Conservation (phyloP, 306 rosid genomes). For the Erythrophleum fordii region DNA sequence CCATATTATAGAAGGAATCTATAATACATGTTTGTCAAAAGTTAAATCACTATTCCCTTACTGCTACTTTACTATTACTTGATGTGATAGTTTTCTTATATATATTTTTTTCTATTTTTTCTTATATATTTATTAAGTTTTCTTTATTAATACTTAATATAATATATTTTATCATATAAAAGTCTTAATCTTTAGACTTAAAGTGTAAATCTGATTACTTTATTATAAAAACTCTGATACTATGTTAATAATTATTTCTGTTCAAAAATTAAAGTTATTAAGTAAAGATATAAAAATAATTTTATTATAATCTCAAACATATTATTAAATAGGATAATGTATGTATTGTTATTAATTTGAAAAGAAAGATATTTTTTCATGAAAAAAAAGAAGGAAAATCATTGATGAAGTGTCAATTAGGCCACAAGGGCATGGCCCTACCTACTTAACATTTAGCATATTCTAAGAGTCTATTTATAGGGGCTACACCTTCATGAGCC, state of each 20-base stretch:
- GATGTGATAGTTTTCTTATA: too few species aligned
- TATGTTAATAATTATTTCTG: background rate
- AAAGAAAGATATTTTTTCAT: constrained; percentile 5
- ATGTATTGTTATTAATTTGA: background rate
- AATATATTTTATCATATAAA: background rate
- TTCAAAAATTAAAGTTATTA: background rate
- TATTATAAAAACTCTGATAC: background rate
- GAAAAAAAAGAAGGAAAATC: constrained; percentile 36
- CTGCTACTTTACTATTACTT: too few species aligned
- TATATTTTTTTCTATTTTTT: background rate
- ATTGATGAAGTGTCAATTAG: constrained; percentile 48
- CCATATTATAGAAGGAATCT: background rate
- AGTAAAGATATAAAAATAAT: background rate
- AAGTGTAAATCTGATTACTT: background rate
- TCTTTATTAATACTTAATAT: too few species aligned
- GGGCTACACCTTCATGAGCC: constrained; percentile 40
- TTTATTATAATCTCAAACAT: too few species aligned
- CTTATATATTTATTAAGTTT: too few species aligned
- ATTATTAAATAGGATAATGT: constrained; percentile 1
- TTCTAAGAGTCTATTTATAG: constrained; percentile 59
- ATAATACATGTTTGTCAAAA: background rate
- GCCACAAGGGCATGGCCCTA: constrained; percentile 58
- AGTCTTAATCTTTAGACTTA: background rate
- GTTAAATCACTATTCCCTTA: too few species aligned
- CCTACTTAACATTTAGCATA: constrained; percentile 51